These are phyloP conservation scores for Reutealis trisperma DNA, from an alignment of 345 rosid genomes.

Conservation along the genomic window DNA sequence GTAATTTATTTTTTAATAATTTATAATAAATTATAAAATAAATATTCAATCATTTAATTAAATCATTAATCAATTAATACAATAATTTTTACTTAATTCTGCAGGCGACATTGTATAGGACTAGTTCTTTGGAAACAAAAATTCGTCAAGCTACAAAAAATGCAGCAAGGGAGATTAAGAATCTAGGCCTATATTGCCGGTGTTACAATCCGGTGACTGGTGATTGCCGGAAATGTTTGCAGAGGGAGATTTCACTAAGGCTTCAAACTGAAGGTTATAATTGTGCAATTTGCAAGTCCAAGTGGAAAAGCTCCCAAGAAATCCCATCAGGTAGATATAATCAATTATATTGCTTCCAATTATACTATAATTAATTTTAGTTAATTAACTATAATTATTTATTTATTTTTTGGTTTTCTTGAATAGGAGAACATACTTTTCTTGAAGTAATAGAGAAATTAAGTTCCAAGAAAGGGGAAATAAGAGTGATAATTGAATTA, in stretches of 20 bases:
- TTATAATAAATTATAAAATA: no score
- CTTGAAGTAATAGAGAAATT: slow-evolving; percentile 62
- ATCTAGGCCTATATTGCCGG: slow-evolving; percentile 37
- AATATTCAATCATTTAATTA: no score
- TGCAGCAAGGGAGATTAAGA: slow-evolving; percentile 44
- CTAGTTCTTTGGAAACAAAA: slow-evolving; percentile 61
- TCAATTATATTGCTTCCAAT: neutral
- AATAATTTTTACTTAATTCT: neutral
- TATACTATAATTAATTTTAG: no score
- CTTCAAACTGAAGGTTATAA: slow-evolving; percentile 61
- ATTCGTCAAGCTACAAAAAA: slow-evolving; percentile 65
- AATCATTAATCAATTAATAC: no score
- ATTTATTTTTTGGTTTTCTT: neutral
- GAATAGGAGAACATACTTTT: slow-evolving; percentile 63
- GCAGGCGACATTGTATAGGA: slow-evolving; percentile 68
- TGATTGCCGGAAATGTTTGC: slow-evolving; percentile 63
- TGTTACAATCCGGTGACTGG: slow-evolving; percentile 51
- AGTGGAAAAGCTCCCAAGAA: slow-evolving; percentile 69
- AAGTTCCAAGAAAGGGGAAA: slow-evolving; percentile 46
- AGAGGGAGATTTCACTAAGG: slow-evolving; percentile 46
- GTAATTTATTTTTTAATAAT: slow-evolving; percentile 32
- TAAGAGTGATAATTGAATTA: slow-evolving; percentile 66
- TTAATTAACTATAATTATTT: no score
- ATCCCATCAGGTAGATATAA: slow-evolving; percentile 63
- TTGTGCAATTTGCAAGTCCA: slow-evolving; percentile 68